A percentile compares a stretch with the other conserved stretches of the same genome.
These are phyloP conservation scores for Brettanomyces anomalus DNA, from an alignment of 805 yeast genomes.

Conservation along the genomic window DNA sequence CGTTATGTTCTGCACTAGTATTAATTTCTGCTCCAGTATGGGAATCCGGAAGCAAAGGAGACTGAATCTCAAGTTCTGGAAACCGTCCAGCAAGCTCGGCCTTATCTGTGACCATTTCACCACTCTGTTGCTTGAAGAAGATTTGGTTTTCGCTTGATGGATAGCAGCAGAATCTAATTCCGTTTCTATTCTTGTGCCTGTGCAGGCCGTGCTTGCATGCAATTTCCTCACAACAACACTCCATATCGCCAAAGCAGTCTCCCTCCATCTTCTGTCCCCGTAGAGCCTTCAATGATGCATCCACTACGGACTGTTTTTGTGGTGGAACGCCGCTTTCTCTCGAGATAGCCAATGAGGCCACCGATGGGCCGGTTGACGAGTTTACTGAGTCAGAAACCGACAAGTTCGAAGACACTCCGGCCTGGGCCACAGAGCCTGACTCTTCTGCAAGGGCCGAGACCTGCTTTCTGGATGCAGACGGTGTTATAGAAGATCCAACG, in stretches of 20 bases:
- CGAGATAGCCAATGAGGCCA: no score
- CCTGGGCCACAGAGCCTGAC: neutral
- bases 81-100: conserved; percentile 17
- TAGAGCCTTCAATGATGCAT: conserved; percentile 22
- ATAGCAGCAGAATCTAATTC: conserved; percentile 25
- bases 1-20: neutral
- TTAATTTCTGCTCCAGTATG: neutral
- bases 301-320: conserved; percentile 19
- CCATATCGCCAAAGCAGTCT: conserved; percentile 25
- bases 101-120: conserved; percentile 17
- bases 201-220: conserved; percentile 17
- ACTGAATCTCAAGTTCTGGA: conserved; percentile 24
- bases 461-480: neutral
- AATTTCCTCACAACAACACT: conserved; percentile 19
- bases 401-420: no score
- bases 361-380: no score
- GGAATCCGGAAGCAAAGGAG: conserved; percentile 20
- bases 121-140: conserved; percentile 18
- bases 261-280: conserved; percentile 22
- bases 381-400: no score
- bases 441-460: neutral
- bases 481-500: neutral
- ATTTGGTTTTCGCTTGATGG: conserved; percentile 27
- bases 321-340: neutral
- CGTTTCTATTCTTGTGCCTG: conserved; percentile 5